Evolutionary conservation across 1,139 yeast genomes (phyloP), one percentile per base, ranked within the genome.

Genomic region (Tardiomyces digboiensis): DNA sequence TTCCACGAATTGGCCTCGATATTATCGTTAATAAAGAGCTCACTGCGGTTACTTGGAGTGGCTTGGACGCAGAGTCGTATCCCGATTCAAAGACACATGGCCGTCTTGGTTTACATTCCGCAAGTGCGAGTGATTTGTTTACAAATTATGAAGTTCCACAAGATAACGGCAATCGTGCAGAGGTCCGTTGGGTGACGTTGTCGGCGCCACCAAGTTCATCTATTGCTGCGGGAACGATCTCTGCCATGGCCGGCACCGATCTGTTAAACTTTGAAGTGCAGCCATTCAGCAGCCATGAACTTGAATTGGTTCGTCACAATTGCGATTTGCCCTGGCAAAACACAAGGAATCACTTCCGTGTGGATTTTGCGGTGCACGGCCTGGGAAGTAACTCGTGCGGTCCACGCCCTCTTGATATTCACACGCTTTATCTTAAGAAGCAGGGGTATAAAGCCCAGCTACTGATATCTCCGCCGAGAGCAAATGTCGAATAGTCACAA

Each of bases 311-410:
- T 2, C 45, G 45, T 21, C 70, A 65, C 46, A 65, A 66, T 3
- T 47, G 52, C 44, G 65, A 64, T 44, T 54, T 51, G 42, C 44
- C 42, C 41, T 46, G 42, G 49, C 50, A 21, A 12, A 41, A 26
- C 12, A 45, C 45, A 21, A 50, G 49, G 44, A 56, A 54, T 44
- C 50, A 54, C 42, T 48, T 65, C 43, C 51, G 67, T 18, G 48
- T 64, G 21, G 67, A 65, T 45, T 62, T 61, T 42, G 60, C 55
- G 29, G 62, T 60, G 42, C 65, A 64, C 40, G 69, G 69, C 6
- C 52, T 65, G n/a, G 69, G 70, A 6, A 57, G 65, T 21, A 67
- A 56, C 2, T 58, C 66, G 6, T 64, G 68, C 49, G 69, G 69
- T 1, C 68, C 69, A 12, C 56, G 58, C 1, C 60, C 55, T 2